phyloP scores from a whole-genome alignment of 495 filamentous ascomycete genomes.

The Penicillium daleae region DNA sequence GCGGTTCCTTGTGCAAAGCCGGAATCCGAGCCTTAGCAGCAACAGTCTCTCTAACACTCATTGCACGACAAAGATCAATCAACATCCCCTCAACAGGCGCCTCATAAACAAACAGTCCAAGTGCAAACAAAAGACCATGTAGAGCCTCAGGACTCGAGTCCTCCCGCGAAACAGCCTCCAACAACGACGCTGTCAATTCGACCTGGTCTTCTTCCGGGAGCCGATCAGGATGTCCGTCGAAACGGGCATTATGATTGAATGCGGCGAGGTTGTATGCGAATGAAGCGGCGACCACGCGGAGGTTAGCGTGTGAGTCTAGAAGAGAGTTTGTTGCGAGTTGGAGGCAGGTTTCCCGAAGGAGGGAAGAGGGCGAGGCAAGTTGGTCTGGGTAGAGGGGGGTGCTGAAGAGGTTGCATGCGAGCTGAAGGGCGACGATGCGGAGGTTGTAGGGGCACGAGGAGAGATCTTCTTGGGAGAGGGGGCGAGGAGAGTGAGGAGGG shows the following conservation, averaged over 20 bases:
- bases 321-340: constrained; percentile 57
- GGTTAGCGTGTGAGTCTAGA: constrained; percentile 54
- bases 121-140: constrained; percentile 69
- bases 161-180: constrained; percentile 75
- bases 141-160: constrained; percentile 70
- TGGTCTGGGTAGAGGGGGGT: constrained; percentile 53
- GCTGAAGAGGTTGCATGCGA: constrained; percentile 66
- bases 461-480: constrained; percentile 50
- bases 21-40: constrained; percentile 52
- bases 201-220: constrained; percentile 72
- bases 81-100: constrained; percentile 69
- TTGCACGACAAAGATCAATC: constrained; percentile 70
- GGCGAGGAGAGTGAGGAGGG: constrained; percentile 67
- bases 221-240: constrained; percentile 57
- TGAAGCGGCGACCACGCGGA: constrained; percentile 77
- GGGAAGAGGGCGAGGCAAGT: constrained; percentile 37
- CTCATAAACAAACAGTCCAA: constrained; percentile 75
- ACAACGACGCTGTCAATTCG: constrained; percentile 72
- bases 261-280: constrained; percentile 82
- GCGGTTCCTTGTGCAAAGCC: constrained; percentile 54
- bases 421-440: constrained; percentile 74
- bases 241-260: constrained; percentile 67
- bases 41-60: constrained; percentile 68
- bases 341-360: constrained; percentile 41
- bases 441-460: constrained; percentile 73